These are phyloP conservation scores for Aspergillus wentii DNA, from an alignment of 495 filamentous ascomycete genomes.

Conservation along the genomic window DNA sequence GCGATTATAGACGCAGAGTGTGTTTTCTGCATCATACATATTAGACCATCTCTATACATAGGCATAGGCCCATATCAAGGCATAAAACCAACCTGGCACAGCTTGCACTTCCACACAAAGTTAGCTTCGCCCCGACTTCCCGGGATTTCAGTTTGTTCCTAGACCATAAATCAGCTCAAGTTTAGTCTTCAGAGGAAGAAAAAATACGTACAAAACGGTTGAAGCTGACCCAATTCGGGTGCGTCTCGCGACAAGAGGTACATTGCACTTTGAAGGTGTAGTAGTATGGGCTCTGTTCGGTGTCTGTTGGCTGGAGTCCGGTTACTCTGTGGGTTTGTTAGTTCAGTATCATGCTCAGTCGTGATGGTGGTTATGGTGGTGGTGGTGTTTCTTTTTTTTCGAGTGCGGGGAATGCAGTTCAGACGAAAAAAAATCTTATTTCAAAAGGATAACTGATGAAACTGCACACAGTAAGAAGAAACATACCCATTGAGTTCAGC, in stretches of 20 bases:
- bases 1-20: conserved; percentile 67
- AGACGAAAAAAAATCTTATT: too few relatives aligned
- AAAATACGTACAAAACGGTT: conserved; percentile 73
- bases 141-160: conserved; percentile 84
- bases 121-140: conserved; percentile 93
- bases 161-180: too few relatives aligned
- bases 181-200: background rate
- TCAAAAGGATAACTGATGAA: too few relatives aligned
- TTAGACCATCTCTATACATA: too few relatives aligned
- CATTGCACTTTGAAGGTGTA: conserved; percentile 98
- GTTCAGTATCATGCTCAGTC: too few relatives aligned
- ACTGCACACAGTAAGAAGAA: too few relatives aligned
- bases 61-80: too few relatives aligned
- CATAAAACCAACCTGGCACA: conserved; percentile 63
- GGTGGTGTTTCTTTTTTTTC: too few relatives aligned
- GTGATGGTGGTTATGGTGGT: too few relatives aligned
- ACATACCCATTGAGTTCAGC: conserved; percentile 74
- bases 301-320: conserved; percentile 79
- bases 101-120: conserved; percentile 96
- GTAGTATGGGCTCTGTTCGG: conserved; percentile 73
- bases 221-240: conserved; percentile 82
- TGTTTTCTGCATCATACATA: conserved; percentile 49
- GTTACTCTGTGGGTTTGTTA: conserved; percentile 62
- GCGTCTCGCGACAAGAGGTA: conserved; percentile 85
- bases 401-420: too few relatives aligned